phyloP scores from a whole-genome alignment of 495 filamentous ascomycete species.

The Podospora tetraspora region DNA sequence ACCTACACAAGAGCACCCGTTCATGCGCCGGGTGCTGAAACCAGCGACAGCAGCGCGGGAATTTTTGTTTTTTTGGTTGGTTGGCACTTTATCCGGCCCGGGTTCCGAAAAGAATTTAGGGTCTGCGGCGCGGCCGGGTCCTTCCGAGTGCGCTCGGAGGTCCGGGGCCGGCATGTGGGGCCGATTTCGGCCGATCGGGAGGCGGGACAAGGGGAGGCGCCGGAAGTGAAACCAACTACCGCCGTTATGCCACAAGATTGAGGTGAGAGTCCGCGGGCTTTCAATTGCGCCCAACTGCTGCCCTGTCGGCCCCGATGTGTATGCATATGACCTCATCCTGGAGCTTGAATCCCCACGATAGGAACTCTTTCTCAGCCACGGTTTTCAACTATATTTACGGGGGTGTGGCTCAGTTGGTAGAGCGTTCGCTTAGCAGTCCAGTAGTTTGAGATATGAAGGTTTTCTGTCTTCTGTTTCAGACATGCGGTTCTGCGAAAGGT shows the following conservation, averaged over 20 bases:
- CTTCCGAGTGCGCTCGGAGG: neutral
- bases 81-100: neutral
- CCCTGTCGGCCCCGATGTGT: neutral
- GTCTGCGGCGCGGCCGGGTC: neutral
- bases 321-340: neutral
- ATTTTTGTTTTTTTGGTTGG: neutral
- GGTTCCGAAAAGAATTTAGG: neutral
- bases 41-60: neutral
- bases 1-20: too few relatives aligned
- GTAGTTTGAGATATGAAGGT: neutral
- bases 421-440: neutral
- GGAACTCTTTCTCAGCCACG: too few relatives aligned
- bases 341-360: too few relatives aligned
- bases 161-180: neutral
- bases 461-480: neutral
- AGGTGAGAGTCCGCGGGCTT: too few relatives aligned
- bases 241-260: neutral
- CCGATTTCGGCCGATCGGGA: neutral
- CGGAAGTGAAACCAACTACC: neutral
- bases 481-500: neutral
- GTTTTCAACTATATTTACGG: neutral
- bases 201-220: neutral
- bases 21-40: neutral
- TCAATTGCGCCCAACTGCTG: neutral
- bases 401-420: neutral